Conservation (phyloP, 768 basidiomycete genomes). For the Amylocystis lapponica region DNA sequence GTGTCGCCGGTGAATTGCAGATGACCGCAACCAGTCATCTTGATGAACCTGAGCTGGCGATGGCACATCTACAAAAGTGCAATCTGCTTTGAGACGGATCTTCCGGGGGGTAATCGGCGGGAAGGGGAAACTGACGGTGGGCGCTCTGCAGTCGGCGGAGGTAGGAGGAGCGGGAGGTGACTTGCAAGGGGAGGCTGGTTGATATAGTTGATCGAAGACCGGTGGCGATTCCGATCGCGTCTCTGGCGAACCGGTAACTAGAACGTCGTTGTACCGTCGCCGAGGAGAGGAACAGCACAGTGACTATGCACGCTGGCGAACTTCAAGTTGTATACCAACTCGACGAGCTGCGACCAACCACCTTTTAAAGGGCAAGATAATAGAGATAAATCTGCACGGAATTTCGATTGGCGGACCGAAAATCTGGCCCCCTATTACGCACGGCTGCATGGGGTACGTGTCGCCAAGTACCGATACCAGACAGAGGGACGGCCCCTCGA, state of each 20-base stretch:
- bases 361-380: too few species aligned
- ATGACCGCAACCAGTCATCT: conserved; percentile 51
- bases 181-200: conserved; percentile 5
- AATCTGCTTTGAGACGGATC: conserved; percentile 10
- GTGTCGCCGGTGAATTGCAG: conserved; percentile 38
- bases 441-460: too few species aligned
- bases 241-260: not conserved
- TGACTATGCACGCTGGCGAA: too few species aligned
- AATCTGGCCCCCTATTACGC: too few species aligned
- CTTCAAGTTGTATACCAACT: too few species aligned
- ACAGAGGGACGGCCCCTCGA: too few species aligned
- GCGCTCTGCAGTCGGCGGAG: conserved; percentile 29
- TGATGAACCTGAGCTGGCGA: conserved; percentile 48
- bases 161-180: conserved; percentile 22
- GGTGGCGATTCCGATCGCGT: conserved; percentile 10
- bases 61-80: conserved; percentile 52
- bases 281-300: too few species aligned
- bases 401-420: too few species aligned
- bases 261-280: too few species aligned
- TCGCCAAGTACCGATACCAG: too few species aligned
- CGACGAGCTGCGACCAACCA: too few species aligned
- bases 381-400: too few species aligned
- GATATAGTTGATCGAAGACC: conserved; percentile 6
- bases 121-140: conserved; percentile 16
- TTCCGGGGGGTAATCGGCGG: not conserved